A percentile compares a stretch with the other conserved stretches of the same genome.
Conservation (phyloP, 2,329 filamentous ascomycete species). For the Endothia cerciana region DNA sequence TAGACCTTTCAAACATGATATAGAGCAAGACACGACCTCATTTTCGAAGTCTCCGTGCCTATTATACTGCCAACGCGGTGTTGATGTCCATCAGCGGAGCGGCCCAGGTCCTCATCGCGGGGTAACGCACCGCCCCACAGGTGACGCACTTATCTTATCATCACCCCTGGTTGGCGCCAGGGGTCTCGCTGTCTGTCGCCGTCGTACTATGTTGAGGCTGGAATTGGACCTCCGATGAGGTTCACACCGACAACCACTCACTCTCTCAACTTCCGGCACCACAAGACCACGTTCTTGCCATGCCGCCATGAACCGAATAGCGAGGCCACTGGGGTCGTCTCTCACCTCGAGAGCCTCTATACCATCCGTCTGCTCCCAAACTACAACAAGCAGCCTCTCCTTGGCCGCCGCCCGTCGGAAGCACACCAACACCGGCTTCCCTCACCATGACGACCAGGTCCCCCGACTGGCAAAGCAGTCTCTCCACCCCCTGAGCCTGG, state of each 20-base stretch:
- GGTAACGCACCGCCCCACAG: constrained; percentile 20
- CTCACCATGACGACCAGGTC: constrained; percentile 74
- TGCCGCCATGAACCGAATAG: constrained; percentile 50
- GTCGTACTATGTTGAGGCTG: neutral
- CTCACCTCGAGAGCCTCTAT: constrained; percentile 32
- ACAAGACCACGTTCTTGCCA: constrained; percentile 34
- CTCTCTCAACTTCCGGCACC: neutral
- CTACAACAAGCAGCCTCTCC: constrained; percentile 24
- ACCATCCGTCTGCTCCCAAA: constrained; percentile 2
- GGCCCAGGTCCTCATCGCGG: constrained; percentile 19
- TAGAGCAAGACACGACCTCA: neutral
- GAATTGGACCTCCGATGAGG: neutral
- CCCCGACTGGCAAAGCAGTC: constrained; percentile 75
- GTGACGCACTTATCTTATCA: constrained; percentile 24
- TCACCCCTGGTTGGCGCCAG: constrained; percentile 3
- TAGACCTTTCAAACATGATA: neutral
- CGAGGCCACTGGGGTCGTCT: constrained; percentile 45
- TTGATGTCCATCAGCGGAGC: neutral
- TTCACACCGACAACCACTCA: constrained; percentile 7
- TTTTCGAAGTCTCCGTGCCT: neutral
- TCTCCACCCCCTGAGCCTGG: constrained; percentile 80
- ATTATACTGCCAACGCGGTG: neutral
- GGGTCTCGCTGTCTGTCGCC: neutral
- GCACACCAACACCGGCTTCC: constrained; percentile 36
- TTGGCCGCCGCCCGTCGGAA: constrained; percentile 4